Evolutionary conservation across 192 early-diverging fungal genomes (phyloP), one percentile per base, ranked within the genome.

Genomic region (Linnemannia zychae): DNA sequence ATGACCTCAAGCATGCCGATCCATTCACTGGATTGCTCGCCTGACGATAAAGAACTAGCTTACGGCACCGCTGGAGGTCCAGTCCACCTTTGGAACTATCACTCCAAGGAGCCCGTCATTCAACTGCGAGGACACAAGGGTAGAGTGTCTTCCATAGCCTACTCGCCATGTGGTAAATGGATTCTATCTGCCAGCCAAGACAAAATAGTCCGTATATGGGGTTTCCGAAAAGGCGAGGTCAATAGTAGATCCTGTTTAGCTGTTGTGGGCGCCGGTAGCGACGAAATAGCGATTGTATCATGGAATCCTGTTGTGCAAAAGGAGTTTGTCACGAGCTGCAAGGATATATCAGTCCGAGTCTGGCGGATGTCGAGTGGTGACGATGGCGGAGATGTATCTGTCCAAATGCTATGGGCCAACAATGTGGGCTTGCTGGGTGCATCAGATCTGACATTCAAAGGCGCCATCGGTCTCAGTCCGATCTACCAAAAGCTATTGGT

Each of bases 111-210:
- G 31, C 20, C 34, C 7, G 34, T 38, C 34, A 40, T 49, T 2
- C 36, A n/a, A 37, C 67, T 67, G 67, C 5, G 11, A 38, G 67
- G 37, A 12, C 67, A 67, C 67, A 18, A 24, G 6, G 0, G 2
- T 0, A 4, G 12, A 4, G 36, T 67, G 13, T 1, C 1, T 6
- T 67, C 24, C 22, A 15, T 67, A 1, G 67, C 67, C 36, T 67
- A 67, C 67, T 34, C 67, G 20, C 36, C 67, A 6, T 67, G 67
- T 18, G 67, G 67, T 9, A 34, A 67, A 22, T 67, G 67, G 67
- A 22, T 67, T 9, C 17, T n/a, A 15, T 67, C 67, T 11, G 37
- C 16, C 36, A 38, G 67, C 36, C 9, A 5, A 1, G 67, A 67
- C 16, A 67, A 17, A 6, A 67, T 17, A 4, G 16, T 67, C 20